A percentile compares a stretch with the other conserved stretches of the same genome.
These are phyloP conservation scores for Dunaliella sp. DNA, from an alignment of 139 green algal genomes.

Conservation along the genomic window DNA sequence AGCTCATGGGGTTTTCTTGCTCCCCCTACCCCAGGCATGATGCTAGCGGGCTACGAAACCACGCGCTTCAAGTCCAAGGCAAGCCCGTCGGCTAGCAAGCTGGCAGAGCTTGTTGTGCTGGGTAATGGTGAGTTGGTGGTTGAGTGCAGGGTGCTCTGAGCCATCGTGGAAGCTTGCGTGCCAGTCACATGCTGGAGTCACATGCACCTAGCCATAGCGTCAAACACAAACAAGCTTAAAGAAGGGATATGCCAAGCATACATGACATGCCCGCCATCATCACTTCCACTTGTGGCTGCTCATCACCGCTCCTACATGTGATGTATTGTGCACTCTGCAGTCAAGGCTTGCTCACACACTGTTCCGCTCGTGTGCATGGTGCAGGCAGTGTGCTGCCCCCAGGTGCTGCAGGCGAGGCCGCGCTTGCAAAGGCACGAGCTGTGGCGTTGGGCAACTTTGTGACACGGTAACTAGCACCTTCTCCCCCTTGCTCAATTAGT, in stretches of 20 bases:
- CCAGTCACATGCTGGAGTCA: too few relatives aligned
- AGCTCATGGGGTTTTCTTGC: too few relatives aligned
- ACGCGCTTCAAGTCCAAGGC: slow-evolving; percentile 89
- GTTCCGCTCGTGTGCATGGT: not conserved
- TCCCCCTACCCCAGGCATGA: too few relatives aligned
- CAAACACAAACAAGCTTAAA: too few relatives aligned
- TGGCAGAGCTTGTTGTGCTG: slow-evolving; percentile 60
- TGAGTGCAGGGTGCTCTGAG: not conserved
- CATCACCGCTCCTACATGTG: too few relatives aligned
- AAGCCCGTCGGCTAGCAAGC: slow-evolving; percentile 35
- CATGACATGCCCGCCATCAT: too few relatives aligned
- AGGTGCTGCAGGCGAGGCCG: not conserved
- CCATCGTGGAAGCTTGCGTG: too few relatives aligned
- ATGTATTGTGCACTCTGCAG: too few relatives aligned
- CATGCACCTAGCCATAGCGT: too few relatives aligned
- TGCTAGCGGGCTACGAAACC: slow-evolving; percentile 79
- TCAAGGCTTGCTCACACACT: too few relatives aligned
- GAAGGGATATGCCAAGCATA: too few relatives aligned
- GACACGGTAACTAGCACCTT: slow-evolving; percentile 29
- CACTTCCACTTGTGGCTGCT: too few relatives aligned
- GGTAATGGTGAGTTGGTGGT: not conserved
- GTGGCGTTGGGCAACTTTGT: slow-evolving; percentile 59
- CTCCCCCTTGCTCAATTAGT: not conserved
- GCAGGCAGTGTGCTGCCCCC: not conserved
- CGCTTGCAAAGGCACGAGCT: slow-evolving; percentile 33